phyloP scores from a whole-genome alignment of 371 early-diverging fungal species.

The Actinomucor elegans region DNA sequence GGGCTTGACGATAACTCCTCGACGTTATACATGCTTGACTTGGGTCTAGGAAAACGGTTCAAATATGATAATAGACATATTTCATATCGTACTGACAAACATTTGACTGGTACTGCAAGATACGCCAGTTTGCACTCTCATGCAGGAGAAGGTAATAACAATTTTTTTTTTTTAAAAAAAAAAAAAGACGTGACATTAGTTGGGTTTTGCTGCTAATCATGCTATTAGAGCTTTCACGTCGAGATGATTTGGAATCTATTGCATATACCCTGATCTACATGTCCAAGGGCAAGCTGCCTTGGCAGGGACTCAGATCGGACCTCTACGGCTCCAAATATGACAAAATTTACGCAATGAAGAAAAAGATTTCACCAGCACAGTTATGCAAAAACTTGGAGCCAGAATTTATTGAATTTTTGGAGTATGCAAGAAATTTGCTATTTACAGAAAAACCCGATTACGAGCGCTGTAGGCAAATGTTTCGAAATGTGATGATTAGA shows the following conservation, averaged over 20 bases:
- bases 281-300: slow-evolving; percentile 83
- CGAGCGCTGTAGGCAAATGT: slow-evolving; percentile 85
- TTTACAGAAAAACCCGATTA: slow-evolving; percentile 98
- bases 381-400: background rate
- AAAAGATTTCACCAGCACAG: slow-evolving; percentile 11
- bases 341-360: slow-evolving; percentile 85
- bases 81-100: slow-evolving; percentile 93
- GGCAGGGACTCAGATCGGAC: slow-evolving; percentile 87
- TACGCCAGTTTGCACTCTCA: slow-evolving; percentile 91
- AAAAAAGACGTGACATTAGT: too few species aligned
- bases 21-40: slow-evolving; percentile 96
- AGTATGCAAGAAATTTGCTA: slow-evolving; percentile 41
- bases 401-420: background rate
- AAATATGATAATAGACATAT: slow-evolving; percentile 90
- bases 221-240: slow-evolving; percentile 76
- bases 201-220: background rate
- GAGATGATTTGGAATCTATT: slow-evolving; percentile 91
- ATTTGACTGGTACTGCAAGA: slow-evolving; percentile 88
- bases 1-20: slow-evolving; percentile 88
- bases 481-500: too few species aligned
- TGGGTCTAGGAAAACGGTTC: slow-evolving; percentile 96
- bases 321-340: slow-evolving; percentile 88
- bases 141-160: slow-evolving; percentile 51
- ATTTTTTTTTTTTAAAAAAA: background rate
- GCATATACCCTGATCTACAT: slow-evolving; percentile 93